These are phyloP conservation scores for Colletotrichum sp. DNA, from an alignment of 2,329 filamentous ascomycete genomes.

Conservation along the genomic window DNA sequence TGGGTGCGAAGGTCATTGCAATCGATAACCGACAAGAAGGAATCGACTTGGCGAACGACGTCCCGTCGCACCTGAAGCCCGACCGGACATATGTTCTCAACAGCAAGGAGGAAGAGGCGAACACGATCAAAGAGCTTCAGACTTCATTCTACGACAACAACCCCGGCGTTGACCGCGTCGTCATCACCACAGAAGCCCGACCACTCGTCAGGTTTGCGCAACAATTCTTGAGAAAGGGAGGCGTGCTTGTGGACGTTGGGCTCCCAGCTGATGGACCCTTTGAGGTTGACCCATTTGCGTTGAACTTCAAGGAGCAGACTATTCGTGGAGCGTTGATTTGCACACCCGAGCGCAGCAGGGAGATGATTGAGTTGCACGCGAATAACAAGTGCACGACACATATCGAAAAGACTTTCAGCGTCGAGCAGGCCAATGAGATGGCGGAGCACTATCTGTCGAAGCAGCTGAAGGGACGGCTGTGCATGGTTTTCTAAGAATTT, in stretches of 20 bases:
- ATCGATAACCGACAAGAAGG: constrained; percentile 24
- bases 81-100: constrained; percentile 15
- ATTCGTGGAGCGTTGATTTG: constrained; percentile 20
- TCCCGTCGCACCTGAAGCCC: constrained; percentile 15
- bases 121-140: constrained; percentile 13
- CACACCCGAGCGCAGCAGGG: constrained; percentile 20
- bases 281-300: constrained; percentile 20
- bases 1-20: constrained; percentile 26
- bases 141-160: constrained; percentile 12
- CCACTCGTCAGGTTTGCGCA: constrained; percentile 15
- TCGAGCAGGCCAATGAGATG: constrained; percentile 21
- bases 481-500: constrained; percentile 18
- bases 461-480: constrained; percentile 19
- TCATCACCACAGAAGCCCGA: constrained; percentile 19
- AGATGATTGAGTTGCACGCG: constrained; percentile 21
- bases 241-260: constrained; percentile 17
- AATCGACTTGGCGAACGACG: constrained; percentile 18
- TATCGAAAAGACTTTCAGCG: constrained; percentile 19
- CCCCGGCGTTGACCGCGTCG: constrained; percentile 24
- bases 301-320: constrained; percentile 25
- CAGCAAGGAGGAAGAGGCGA: constrained; percentile 10
- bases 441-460: constrained; percentile 19
- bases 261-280: constrained; percentile 20
- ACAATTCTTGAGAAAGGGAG: constrained; percentile 22
- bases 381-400: constrained; percentile 19